phyloP scores from a whole-genome alignment of 208 protist species.

The Novymonas esmeraldas region DNA sequence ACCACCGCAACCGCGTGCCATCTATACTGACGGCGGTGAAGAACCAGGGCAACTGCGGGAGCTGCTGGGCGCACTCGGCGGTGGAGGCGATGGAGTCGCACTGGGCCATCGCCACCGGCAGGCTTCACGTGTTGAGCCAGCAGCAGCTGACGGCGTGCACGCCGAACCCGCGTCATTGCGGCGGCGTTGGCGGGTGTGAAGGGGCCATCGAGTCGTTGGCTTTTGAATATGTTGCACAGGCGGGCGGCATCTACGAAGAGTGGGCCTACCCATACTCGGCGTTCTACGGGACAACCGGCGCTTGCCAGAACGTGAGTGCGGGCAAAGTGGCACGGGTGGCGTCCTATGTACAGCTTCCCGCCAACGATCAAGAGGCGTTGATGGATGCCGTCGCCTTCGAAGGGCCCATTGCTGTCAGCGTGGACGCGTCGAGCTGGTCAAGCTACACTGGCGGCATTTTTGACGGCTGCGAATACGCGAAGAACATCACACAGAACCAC shows the following conservation, averaged over 20 bases:
- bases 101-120: conserved; percentile 53
- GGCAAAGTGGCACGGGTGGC: conserved; percentile 42
- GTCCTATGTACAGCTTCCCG: conserved; percentile 66
- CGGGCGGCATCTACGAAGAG: conserved; percentile 65
- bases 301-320: conserved; percentile 36
- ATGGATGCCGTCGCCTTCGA: conserved; percentile 58
- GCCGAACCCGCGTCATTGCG: conserved; percentile 56
- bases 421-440: conserved; percentile 71
- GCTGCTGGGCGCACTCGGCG: conserved; percentile 73
- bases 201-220: conserved; percentile 80
- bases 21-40: conserved; percentile 70
- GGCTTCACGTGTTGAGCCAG: conserved; percentile 83
- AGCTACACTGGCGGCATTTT: conserved; percentile 81
- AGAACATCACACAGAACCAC: conserved; percentile 82
- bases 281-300: conserved; percentile 51
- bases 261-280: conserved; percentile 79
- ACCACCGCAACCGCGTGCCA: conserved; percentile 41
- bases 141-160: conserved; percentile 94
- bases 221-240: conserved; percentile 72
- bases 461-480: conserved; percentile 55
- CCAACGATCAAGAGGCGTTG: conserved; percentile 58
- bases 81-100: conserved; percentile 82
- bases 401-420: conserved; percentile 82
- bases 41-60: conserved; percentile 81
- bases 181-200: conserved; percentile 71